Percentiles rank a stretch among this genome's conserved stretches.
These are phyloP conservation scores for Peronospora farinosa DNA, from an alignment of 352 stramenopile species.

Conservation along the genomic window DNA sequence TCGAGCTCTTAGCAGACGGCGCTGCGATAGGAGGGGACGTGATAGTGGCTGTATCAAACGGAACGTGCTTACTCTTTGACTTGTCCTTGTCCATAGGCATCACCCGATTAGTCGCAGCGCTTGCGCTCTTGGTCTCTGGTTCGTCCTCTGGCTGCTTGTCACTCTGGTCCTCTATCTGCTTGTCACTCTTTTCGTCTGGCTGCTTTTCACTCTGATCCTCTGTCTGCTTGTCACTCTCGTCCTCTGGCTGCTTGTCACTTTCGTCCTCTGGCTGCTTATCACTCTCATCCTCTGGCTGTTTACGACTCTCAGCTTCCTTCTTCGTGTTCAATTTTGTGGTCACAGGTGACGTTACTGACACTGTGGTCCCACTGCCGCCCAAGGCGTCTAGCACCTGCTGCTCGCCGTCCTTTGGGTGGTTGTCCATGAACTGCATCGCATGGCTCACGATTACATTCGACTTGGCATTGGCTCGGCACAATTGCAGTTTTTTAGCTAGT, in stretches of 20 bases:
- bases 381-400: conserved; percentile 29
- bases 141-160: conserved; percentile 16
- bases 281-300: no score
- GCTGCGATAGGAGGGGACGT: conserved; percentile 3
- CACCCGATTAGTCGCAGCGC: not conserved
- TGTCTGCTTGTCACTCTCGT: conserved; percentile 2
- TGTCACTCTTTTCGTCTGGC: no score
- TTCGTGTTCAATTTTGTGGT: conserved; percentile 1
- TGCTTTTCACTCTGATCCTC: no score
- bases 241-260: conserved; percentile 15
- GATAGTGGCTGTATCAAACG: not conserved
- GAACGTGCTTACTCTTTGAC: conserved; percentile 13
- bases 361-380: conserved; percentile 8
- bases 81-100: conserved; percentile 18
- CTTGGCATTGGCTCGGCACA: conserved; percentile 63
- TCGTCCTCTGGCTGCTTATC: no score
- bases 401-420: conserved; percentile 36
- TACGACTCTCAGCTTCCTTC: no score
- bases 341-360: conserved; percentile 11
- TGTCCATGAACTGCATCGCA: conserved; percentile 36
- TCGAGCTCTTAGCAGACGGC: conserved; percentile 8
- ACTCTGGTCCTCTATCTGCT: not conserved
- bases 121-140: conserved; percentile 6
- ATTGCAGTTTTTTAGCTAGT: conserved; percentile 54
- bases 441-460: conserved; percentile 56